Evolutionary conservation across 2,329 filamentous ascomycete species (phyloP), one percentile per base, ranked within the genome.

Genomic region (Pseudopyrenochaeta lycopersici): DNA sequence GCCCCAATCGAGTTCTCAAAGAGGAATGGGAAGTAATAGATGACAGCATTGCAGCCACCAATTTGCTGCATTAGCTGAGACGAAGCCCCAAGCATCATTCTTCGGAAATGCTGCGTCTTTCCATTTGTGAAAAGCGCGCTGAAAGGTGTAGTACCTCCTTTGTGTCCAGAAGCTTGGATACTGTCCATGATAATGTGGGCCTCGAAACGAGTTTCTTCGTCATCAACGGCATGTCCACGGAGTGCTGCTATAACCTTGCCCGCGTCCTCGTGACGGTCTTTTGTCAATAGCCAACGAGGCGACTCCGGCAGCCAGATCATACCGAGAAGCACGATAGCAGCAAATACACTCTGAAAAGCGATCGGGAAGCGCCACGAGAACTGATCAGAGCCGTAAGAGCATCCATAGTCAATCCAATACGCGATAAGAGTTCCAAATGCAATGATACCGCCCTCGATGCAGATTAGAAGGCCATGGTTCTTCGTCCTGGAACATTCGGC

Each of bases 111-210:
- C 73, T 89, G 86, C 0, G 85, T 88, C 75, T 85, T 87, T 56
- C 86, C 86, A 43, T 81, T 80, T 1, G 85, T 87, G 64, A 88
- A 81, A 1, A 88, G 78, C 1, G 84, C 81, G 59, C 80, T 83
- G 68, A 83, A 75, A 1, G 75, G 75, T 7, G 74, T 78, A 55
- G 71, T 73, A 33, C 77, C 75, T 10, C 75, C 74, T 31, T 73
- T 67, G 65, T 76, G 75, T 27, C 77, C 76, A 15, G 76, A 75
- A 4, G 74, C 75, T 11, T 71, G 71, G 52, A 80, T 77, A 49
- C 73, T 73, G 64, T 92, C 89, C n/a, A 86, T 76, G n/a, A 90
- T 87, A 1, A 89, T 85, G 47, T 88, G 84, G 63, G 84, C 82
- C 73, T 90, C 85, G 9, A 82, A 67, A 40, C 82, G 78, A 2